These are phyloP conservation scores for Pseudogymnoascus sp. DNA, from an alignment of 2,329 filamentous ascomycete species.

Conservation along the genomic window DNA sequence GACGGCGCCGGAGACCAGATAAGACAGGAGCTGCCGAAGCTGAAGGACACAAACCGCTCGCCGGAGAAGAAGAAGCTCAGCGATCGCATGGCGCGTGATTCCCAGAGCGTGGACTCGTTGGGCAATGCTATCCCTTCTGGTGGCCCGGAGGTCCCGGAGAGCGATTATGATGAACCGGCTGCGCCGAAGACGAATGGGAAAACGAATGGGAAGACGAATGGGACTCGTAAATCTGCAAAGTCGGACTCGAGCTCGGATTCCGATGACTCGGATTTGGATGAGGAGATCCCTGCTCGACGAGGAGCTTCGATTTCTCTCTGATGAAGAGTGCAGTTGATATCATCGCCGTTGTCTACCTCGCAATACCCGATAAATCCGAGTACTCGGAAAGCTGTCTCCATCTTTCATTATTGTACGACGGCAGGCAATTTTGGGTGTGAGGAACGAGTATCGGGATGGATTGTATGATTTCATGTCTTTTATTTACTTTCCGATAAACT, in stretches of 20 bases:
- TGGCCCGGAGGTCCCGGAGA: neutral
- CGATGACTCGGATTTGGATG: neutral
- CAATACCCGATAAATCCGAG: neutral
- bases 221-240: neutral
- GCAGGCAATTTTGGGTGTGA: neutral
- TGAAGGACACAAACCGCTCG: neutral
- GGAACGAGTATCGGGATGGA: neutral
- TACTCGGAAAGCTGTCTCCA: neutral
- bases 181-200: neutral
- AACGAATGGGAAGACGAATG: slow-evolving; percentile 3
- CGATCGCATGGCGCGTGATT: slow-evolving; percentile 13
- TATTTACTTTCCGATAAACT: neutral
- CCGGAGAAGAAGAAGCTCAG: slow-evolving; percentile 12
- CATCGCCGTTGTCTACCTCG: neutral
- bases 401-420: neutral
- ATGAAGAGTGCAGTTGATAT: neutral
- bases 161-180: neutral
- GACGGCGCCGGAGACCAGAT: neutral
- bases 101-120: slow-evolving; percentile 9
- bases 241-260: neutral
- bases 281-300: neutral
- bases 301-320: neutral
- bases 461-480: slow-evolving; percentile 3
- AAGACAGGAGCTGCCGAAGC: slow-evolving; percentile 6
- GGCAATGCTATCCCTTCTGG: neutral